Percentiles rank a stretch among this genome's conserved stretches.
Evolutionary conservation across 345 rosid genomes (phyloP).

Genomic region (Salix purpurea): DNA sequence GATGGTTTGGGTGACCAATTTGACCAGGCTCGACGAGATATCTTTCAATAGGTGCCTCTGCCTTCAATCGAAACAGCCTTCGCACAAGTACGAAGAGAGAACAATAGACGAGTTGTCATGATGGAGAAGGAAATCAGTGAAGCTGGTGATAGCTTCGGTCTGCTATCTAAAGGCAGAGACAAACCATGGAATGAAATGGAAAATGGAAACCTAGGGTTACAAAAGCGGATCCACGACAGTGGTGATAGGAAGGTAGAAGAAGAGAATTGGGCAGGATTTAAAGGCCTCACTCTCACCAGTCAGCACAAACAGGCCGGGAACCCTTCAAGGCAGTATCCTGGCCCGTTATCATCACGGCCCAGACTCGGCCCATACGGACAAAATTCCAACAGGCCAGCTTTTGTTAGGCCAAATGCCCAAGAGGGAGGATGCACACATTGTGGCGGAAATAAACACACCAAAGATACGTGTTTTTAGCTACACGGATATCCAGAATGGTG

Average conservation of each 20-base stretch:
- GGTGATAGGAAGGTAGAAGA: too few species aligned
- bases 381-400: fast-evolving
- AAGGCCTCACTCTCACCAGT: fast-evolving
- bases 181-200: fast-evolving
- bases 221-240: fast-evolving
- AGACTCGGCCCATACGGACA: fast-evolving
- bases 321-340: fast-evolving
- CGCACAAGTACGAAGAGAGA: too few species aligned
- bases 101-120: fast-evolving
- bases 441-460: neutral
- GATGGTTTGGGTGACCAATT: too few species aligned
- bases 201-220: too few species aligned
- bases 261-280: too few species aligned
- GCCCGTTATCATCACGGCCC: too few species aligned
- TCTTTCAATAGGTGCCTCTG: too few species aligned
- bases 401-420: fast-evolving
- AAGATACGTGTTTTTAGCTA: fast-evolving
- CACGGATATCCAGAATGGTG: fast-evolving
- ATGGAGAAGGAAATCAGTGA: too few species aligned
- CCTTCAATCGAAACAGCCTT: fast-evolving
- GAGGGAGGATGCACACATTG: fast-evolving
- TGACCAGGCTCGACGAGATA: fast-evolving
- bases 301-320: fast-evolving
- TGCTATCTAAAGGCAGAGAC: too few species aligned
- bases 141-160: fast-evolving